These are phyloP conservation scores for Neonectria sp. DNA, from an alignment of 2,329 filamentous ascomycete species.

Conservation along the genomic window DNA sequence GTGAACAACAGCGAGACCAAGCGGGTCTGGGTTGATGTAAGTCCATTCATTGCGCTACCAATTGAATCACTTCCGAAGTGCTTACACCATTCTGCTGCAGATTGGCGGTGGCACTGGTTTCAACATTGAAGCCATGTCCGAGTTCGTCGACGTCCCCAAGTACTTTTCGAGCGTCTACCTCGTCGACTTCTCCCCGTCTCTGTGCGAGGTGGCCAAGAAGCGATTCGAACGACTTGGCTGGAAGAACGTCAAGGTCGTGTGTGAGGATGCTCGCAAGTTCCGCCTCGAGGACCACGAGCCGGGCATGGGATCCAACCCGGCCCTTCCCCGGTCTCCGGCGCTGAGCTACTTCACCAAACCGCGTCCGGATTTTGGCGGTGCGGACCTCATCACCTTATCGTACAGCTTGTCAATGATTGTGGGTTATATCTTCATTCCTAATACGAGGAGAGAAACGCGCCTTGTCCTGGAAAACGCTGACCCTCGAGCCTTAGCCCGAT, in stretches of 20 bases:
- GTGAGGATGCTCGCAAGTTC: conserved; percentile 91
- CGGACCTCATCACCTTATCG: conserved; percentile 93
- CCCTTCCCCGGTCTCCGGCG: conserved; percentile 57
- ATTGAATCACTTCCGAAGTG: neutral
- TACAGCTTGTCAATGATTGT: conserved; percentile 98
- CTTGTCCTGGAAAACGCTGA: conserved; percentile 41
- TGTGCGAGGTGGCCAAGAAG: conserved; percentile 88
- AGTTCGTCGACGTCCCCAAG: conserved; percentile 81
- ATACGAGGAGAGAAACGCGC: neutral
- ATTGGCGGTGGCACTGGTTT: conserved; percentile 92
- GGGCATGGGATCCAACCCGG: conserved; percentile 52
- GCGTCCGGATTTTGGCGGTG: conserved; percentile 71
- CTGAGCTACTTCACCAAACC: conserved; percentile 67
- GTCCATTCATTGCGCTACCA: conserved; percentile 47
- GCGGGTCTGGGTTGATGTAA: conserved; percentile 92
- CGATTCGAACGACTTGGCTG: conserved; percentile 90
- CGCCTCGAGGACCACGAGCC: conserved; percentile 82
- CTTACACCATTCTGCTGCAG: conserved; percentile 58
- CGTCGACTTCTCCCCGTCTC: conserved; percentile 93
- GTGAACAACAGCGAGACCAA: conserved; percentile 64
- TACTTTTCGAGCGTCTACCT: conserved; percentile 95
- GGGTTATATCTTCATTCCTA: conserved; percentile 47
- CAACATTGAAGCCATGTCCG: conserved; percentile 94
- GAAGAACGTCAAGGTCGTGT: conserved; percentile 93
- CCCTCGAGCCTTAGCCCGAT: conserved; percentile 67